Conservation (phyloP, 2,329 filamentous ascomycete species). For the Talaromyces funiculosus region DNA sequence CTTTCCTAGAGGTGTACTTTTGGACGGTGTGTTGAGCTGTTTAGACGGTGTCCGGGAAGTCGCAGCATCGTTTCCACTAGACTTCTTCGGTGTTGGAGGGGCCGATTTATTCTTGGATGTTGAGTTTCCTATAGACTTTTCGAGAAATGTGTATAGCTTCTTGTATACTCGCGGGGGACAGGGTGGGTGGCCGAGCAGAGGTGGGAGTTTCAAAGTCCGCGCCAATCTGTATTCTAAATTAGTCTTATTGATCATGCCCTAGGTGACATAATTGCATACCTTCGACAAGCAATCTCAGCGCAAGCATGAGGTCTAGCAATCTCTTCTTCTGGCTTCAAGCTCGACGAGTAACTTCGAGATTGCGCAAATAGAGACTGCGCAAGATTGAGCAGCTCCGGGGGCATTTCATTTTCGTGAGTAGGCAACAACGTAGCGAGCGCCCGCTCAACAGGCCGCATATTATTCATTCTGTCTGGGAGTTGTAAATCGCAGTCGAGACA, state of each 20-base stretch:
- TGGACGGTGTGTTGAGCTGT: slow-evolving; percentile 26
- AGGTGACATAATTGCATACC: slow-evolving; percentile 43
- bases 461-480: slow-evolving; percentile 52
- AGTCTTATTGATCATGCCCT: not conserved
- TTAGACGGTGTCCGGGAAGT: slow-evolving; percentile 10
- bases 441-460: slow-evolving; percentile 62
- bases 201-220: slow-evolving; percentile 67
- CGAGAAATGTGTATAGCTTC: slow-evolving; percentile 74
- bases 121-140: slow-evolving; percentile 55
- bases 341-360: slow-evolving; percentile 69
- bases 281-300: slow-evolving; percentile 82
- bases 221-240: slow-evolving; percentile 56
- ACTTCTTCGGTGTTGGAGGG: slow-evolving; percentile 10
- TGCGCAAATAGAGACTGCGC: slow-evolving; percentile 71
- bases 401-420: slow-evolving; percentile 62
- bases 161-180: slow-evolving; percentile 76
- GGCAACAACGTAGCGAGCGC: slow-evolving; percentile 69
- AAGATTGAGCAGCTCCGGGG: slow-evolving; percentile 63
- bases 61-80: not conserved
- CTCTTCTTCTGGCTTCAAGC: slow-evolving; percentile 79
- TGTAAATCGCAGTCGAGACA: not conserved
- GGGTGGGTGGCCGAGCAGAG: slow-evolving; percentile 68
- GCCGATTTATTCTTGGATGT: slow-evolving; percentile 12
- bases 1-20: slow-evolving; percentile 24
- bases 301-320: slow-evolving; percentile 79